Base-by-base conservation (phyloP, 495 filamentous ascomycete genomes). In the Hypoxylon cercidicola region DNA sequence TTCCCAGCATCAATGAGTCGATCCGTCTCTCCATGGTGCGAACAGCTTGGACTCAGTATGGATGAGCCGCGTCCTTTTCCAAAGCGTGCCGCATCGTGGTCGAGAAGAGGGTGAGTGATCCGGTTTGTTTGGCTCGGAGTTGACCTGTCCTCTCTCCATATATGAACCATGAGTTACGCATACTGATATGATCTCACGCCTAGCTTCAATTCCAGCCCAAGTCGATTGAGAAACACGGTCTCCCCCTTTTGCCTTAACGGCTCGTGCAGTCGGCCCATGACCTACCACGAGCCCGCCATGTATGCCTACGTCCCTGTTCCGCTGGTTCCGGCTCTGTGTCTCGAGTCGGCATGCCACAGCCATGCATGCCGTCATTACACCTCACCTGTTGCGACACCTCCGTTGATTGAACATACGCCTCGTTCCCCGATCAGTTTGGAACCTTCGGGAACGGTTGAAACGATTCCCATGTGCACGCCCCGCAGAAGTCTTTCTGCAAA, bases 261-360 rank as follows among this genome's bases (percentile, higher is more conserved):
- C 4, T 39, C 60, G 0, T 11, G 21, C 13, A 59, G 59, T 12
- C 21, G 20, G 9, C 55, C 59, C 30, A 34, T 41, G 28, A 18
- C 47, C 15, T 53, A 45, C 13, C 64, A 63, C 8, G 59, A 68
- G 25, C 59, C 43, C 9, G 44, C 52, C 20, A 11, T 49, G 7
- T 68, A 68, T 35, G 55, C 64, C 28, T 68, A 54, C 18, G 64
- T 68, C 25, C 54, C 64, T 28, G 54, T 68, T 20, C 62, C 64
- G 13, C 21, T 68, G 8, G 49, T 68, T 9, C 59, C 64, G 30
- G 53, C 64, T 23, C 50, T 68, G 0, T 55, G 64, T 15, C 59
- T 68, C 30, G 64, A 68, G 30, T 18, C 54, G 15, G 21, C 59
- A 1, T 63, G 50, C 37, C 62, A 59, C 15, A 37, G 59, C 13